A percentile compares a stretch with the other conserved stretches of the same genome.
phyloP scores from a whole-genome alignment of 345 rosid species.

The Citrus hindsii region DNA sequence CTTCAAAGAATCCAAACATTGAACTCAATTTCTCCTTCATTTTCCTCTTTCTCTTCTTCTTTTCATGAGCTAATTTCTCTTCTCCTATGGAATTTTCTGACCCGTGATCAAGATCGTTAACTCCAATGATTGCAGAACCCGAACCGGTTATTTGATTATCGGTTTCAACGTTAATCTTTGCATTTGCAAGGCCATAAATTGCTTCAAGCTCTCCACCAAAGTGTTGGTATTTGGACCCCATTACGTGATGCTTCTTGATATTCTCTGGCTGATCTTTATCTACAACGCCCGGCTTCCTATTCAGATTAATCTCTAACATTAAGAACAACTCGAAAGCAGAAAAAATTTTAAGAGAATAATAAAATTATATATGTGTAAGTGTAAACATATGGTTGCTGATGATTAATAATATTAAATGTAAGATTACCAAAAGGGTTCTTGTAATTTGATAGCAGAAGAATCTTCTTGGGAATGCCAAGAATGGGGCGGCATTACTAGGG shows the following conservation, averaged over 20 bases:
- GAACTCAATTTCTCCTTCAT: slow-evolving; percentile 25
- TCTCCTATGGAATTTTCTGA: slow-evolving; percentile 29
- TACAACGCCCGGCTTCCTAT: not conserved
- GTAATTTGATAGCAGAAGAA: slow-evolving; percentile 23
- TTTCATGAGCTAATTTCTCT: slow-evolving; percentile 15
- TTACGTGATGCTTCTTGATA: not conserved
- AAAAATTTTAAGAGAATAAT: not conserved
- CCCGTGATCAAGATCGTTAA: slow-evolving; percentile 25
- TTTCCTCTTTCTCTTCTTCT: slow-evolving; percentile 36
- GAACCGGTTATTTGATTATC: slow-evolving; percentile 29
- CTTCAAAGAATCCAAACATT: slow-evolving; percentile 30
- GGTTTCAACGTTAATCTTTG: slow-evolving; percentile 9
- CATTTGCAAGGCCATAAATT: slow-evolving; percentile 27
- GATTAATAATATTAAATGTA: not conserved
- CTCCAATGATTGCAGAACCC: slow-evolving; percentile 35
- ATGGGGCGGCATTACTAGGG: slow-evolving; percentile 16
- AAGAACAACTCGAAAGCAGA: slow-evolving; percentile 3
- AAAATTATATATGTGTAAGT: not conserved
- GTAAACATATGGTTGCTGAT: not conserved
- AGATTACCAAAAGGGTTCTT: slow-evolving; percentile 36
- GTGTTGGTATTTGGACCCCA: slow-evolving; percentile 20
- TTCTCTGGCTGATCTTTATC: not conserved
- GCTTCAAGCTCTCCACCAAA: slow-evolving; percentile 45
- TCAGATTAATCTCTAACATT: slow-evolving; percentile 26
- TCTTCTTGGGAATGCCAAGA: slow-evolving; percentile 37